Conservation (phyloP, 2,329 filamentous ascomycete species). For the Calonectria pauciramosa region DNA sequence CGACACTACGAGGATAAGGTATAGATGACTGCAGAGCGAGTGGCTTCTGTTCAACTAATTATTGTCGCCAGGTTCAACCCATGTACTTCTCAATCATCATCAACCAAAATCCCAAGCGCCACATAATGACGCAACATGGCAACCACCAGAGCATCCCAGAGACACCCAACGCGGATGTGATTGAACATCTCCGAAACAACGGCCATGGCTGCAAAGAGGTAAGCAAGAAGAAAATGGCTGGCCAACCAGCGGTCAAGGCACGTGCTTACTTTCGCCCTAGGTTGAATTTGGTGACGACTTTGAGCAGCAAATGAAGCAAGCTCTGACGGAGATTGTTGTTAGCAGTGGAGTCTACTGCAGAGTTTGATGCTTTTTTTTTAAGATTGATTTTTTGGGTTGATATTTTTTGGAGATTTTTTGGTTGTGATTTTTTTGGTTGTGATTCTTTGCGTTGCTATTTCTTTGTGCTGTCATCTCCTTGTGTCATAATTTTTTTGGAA, state of each 20-base stretch:
- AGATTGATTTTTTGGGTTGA: too few species aligned
- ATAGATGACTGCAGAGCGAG: background rate
- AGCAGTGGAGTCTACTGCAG: too few species aligned
- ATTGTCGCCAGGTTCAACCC: background rate
- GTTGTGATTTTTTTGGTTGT: too few species aligned
- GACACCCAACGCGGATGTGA: background rate
- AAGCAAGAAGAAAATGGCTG: background rate
- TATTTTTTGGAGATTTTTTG: too few species aligned
- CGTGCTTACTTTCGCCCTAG: background rate
- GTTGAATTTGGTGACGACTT: background rate
- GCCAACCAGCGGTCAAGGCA: background rate
- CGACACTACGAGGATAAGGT: background rate
- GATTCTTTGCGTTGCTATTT: too few species aligned
- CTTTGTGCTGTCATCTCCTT: too few species aligned
- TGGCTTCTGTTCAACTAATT: background rate
- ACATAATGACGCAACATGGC: background rate
- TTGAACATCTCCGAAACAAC: background rate
- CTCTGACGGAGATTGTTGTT: background rate
- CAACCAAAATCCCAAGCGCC: background rate
- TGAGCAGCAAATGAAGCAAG: background rate
- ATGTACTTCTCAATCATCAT: background rate
- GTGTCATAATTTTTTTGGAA: background rate
- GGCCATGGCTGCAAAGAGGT: background rate
- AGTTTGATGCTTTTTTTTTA: too few species aligned
- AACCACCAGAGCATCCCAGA: background rate